Base-by-base conservation (phyloP, 768 basidiomycete species). In the Tricholoma sp. region DNA sequence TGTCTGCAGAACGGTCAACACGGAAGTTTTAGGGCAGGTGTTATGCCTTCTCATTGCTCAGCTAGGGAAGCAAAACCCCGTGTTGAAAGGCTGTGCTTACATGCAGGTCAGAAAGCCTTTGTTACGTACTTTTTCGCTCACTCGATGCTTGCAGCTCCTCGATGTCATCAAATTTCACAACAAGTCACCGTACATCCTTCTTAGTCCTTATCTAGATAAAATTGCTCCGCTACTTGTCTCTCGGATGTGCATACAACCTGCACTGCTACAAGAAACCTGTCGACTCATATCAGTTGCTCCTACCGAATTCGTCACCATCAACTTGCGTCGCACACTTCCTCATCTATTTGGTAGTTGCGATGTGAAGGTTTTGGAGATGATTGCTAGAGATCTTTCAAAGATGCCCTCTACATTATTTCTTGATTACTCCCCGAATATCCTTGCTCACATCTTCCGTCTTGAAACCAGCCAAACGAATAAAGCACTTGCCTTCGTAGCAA, bases 361-460 rank as follows among this genome's bases (percentile, higher is more conserved):
- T 41, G 58, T 70, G 20, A 78, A 73, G 50, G 81, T 83, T 0
- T 75, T 96, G 17, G 78, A 83, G 33, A 75, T 76, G 11, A 78
- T 96, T n/a, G 75, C 85, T 3, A 72, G 68, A 44, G 80, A 84
- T 52, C 65, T 88, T 6, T 71, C 69, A 15, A 69, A 68, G 50
- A 74, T 72, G 12, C 63, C 79, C 12, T 77, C 80, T 2, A 63
- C 72, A 6, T 68, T 89, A 45, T 80, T 89, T 59, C 62, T 86
- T 17, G 74, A 80, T n/a, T 74, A 84, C 55, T 75, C 80, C 0
- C 75, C 81, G 32, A 70, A 80, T 12, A 82, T 92, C 36, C 74
- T 94, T 10, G 82, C 89, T 1, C 74, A 84, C 56, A 74, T 89
- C 0, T 87, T 89, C 64, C 77, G 88, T 39, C 69, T 89, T 10